Conservation (phyloP, 2,329 filamentous ascomycete species). For the Paramyrothecium sp. region DNA sequence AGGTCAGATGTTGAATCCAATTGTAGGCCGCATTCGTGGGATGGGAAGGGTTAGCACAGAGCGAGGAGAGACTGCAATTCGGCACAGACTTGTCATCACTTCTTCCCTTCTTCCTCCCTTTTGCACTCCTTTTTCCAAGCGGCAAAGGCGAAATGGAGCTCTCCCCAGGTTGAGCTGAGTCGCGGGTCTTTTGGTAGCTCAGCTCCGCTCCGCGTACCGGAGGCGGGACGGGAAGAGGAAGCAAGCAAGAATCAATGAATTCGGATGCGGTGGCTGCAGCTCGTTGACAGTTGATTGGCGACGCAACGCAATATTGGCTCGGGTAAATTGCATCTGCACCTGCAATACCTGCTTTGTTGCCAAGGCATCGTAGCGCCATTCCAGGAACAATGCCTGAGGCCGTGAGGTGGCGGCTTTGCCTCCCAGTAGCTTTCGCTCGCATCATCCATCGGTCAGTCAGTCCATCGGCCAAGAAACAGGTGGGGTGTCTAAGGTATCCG, state of each 20-base stretch:
- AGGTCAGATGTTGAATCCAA: background rate
- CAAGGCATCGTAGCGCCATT: background rate
- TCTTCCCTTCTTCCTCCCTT: background rate
- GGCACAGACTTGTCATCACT: background rate
- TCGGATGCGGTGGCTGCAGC: background rate
- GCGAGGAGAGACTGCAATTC: background rate
- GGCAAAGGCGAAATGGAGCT: background rate
- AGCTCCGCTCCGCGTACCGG: background rate
- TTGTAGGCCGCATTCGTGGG: background rate
- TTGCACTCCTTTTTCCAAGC: background rate
- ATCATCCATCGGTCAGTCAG: background rate
- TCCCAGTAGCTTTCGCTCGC: background rate
- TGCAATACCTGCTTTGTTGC: background rate
- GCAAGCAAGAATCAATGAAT: background rate
- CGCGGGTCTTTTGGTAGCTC: background rate
- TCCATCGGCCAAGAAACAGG: background rate
- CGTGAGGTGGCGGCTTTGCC: background rate
- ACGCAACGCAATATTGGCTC: background rate
- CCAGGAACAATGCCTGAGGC: background rate
- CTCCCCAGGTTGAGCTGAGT: background rate
- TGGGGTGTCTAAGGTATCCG: background rate
- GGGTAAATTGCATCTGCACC: background rate
- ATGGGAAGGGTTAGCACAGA: background rate
- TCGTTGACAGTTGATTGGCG: background rate
- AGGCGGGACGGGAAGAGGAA: background rate